These are phyloP conservation scores for Suillus plorans DNA, from an alignment of 768 basidiomycete species.

Conservation along the genomic window DNA sequence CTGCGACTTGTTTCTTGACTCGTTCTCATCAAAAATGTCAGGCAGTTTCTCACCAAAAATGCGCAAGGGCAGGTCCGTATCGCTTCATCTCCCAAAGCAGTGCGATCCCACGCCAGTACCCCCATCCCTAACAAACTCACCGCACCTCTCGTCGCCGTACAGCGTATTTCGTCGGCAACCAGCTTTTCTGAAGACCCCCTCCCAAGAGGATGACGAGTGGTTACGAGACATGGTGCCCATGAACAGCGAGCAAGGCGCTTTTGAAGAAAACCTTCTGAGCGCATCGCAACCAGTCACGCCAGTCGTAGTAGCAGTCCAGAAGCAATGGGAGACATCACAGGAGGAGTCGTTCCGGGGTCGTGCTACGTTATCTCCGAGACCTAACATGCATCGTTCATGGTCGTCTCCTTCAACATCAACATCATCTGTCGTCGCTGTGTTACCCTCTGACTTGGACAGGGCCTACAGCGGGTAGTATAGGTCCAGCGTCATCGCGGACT, in stretches of 20 bases:
- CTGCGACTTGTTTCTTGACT: not conserved
- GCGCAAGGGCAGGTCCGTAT: slow-evolving; percentile 18
- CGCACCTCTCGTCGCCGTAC: slow-evolving; percentile 49
- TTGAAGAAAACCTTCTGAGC: not conserved
- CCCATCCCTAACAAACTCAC: slow-evolving; percentile 55
- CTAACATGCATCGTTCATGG: slow-evolving; percentile 24
- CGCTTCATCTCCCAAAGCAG: slow-evolving; percentile 20
- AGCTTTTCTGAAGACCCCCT: slow-evolving; percentile 37
- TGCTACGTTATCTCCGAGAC: slow-evolving; percentile 14
- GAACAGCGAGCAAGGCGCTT: slow-evolving; percentile 6
- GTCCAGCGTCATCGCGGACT: not conserved
- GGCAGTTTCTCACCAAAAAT: not conserved
- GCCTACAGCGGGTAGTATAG: not conserved
- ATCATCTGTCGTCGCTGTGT: not conserved
- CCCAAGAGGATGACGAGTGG: slow-evolving; percentile 58
- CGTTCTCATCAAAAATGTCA: not conserved
- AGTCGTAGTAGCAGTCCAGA: slow-evolving; percentile 1
- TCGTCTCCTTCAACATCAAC: slow-evolving; percentile 11
- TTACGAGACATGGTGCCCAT: slow-evolving; percentile 61
- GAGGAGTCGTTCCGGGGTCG: slow-evolving; percentile 10
- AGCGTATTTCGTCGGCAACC: slow-evolving; percentile 47
- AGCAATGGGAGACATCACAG: slow-evolving; percentile 11
- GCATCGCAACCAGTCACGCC: not conserved
- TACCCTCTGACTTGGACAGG: not conserved
- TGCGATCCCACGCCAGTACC: slow-evolving; percentile 50